These are phyloP conservation scores for Xylaria grammica DNA, from an alignment of 495 filamentous ascomycete genomes.

Conservation along the genomic window DNA sequence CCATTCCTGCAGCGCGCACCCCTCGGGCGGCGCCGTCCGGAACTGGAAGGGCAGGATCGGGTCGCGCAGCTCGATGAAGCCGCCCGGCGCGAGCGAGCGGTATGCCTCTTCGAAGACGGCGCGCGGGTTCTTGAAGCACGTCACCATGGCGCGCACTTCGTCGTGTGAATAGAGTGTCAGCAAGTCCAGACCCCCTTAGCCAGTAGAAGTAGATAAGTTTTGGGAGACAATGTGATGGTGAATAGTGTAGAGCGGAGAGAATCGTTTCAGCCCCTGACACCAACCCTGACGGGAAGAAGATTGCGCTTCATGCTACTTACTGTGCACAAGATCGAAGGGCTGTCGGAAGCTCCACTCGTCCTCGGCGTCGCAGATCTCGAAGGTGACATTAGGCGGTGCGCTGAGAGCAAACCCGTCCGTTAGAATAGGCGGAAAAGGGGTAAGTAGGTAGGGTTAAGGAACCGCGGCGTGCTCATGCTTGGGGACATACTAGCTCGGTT, in stretches of 20 bases:
- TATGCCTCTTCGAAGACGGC: constrained; percentile 51
- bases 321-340: constrained; percentile 57
- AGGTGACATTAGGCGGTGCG: constrained; percentile 57
- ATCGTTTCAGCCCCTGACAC: too few relatives aligned
- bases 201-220: not conserved
- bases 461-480: not conserved
- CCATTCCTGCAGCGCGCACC: constrained; percentile 27
- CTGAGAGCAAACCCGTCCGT: constrained; percentile 24
- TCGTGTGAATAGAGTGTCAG: not conserved
- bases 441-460: not conserved
- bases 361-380: constrained; percentile 62
- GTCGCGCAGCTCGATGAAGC: constrained; percentile 52
- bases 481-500: constrained; percentile 34
- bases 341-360: constrained; percentile 58
- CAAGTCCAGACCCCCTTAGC: not conserved
- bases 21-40: constrained; percentile 26
- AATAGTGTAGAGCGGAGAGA: too few relatives aligned
- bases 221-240: too few relatives aligned
- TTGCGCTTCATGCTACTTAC: not conserved
- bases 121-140: constrained; percentile 51
- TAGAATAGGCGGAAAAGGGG: not conserved
- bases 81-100: constrained; percentile 51
- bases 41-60: constrained; percentile 24
- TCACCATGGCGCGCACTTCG: constrained; percentile 48
- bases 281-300: too few relatives aligned